phyloP scores from a whole-genome alignment of 495 filamentous ascomycete species.

The Trichocladium uniseriatum region DNA sequence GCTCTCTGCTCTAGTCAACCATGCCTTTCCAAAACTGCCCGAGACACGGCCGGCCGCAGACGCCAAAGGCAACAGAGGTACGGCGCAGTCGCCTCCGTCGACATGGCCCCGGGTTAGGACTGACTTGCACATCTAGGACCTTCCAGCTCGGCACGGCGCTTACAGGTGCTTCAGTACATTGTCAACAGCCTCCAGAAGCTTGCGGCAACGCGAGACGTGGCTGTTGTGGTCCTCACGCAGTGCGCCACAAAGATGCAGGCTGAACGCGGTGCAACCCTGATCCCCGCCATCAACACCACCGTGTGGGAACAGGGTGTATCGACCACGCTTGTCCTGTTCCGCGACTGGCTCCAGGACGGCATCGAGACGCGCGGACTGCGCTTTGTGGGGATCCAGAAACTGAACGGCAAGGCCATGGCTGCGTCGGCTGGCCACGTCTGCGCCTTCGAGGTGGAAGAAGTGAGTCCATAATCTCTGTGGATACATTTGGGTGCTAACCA shows the following conservation, averaged over 20 bases:
- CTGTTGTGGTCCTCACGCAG: conserved; percentile 61
- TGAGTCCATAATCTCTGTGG: conserved; percentile 18
- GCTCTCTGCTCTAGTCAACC: conserved; percentile 61
- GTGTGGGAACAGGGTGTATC: conserved; percentile 64
- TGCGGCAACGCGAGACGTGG: conserved; percentile 56
- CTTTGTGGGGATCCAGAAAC: conserved; percentile 38
- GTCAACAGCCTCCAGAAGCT: conserved; percentile 50
- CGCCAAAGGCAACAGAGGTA: conserved; percentile 20
- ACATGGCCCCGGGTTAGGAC: not conserved
- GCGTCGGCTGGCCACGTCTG: conserved; percentile 23
- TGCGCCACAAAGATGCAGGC: conserved; percentile 57
- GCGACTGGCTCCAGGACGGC: conserved; percentile 44
- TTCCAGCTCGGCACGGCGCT: conserved; percentile 26
- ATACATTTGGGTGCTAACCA: conserved; percentile 13
- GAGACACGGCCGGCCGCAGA: conserved; percentile 16
- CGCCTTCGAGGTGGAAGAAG: conserved; percentile 34
- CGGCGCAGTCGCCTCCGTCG: not conserved
- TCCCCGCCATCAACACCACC: conserved; percentile 55
- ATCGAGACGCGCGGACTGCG: conserved; percentile 23
- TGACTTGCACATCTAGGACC: conserved; percentile 22
- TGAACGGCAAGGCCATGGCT: conserved; percentile 28
- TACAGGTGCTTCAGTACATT: conserved; percentile 39
- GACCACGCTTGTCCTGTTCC: conserved; percentile 60
- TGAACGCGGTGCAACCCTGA: conserved; percentile 54
- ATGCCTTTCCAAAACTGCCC: conserved; percentile 52